Percentiles rank a stretch among this genome's conserved stretches.
phyloP scores from a whole-genome alignment of 306 rosid species.

The Styphnolobium japonicum region DNA sequence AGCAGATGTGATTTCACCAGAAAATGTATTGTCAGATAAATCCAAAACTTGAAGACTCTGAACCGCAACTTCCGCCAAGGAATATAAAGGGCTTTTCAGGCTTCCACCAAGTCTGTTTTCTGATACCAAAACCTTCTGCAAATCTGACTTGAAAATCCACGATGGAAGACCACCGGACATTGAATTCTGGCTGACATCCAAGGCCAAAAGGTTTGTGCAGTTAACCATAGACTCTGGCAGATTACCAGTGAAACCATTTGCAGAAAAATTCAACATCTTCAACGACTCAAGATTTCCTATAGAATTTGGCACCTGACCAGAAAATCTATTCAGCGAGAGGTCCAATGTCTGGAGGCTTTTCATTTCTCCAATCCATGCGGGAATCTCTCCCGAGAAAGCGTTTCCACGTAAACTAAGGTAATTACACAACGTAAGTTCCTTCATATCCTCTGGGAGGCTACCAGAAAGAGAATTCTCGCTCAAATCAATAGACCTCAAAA shows the following conservation, averaged over 20 bases:
- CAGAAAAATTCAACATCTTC: conserved; percentile 68
- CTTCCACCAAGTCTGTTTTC: conserved; percentile 32
- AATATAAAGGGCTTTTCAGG: conserved; percentile 24
- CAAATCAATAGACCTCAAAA: conserved; percentile 82
- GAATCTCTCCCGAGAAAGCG: conserved; percentile 69
- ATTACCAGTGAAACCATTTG: conserved; percentile 65
- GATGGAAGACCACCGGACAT: conserved; percentile 71
- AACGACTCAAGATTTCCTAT: conserved; percentile 61
- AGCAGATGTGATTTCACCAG: conserved; percentile 64
- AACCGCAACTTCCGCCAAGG: conserved; percentile 40
- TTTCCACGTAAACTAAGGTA: conserved; percentile 58
- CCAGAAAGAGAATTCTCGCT: conserved; percentile 76
- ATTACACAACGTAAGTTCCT: conserved; percentile 59
- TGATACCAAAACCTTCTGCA: conserved; percentile 52
- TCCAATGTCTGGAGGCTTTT: conserved; percentile 71
- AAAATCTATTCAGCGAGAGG: conserved; percentile 66
- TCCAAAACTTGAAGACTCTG: conserved; percentile 70
- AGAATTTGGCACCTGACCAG: conserved; percentile 68
- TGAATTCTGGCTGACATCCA: conserved; percentile 74
- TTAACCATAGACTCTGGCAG: conserved; percentile 65
- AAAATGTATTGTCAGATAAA: conserved; percentile 72
- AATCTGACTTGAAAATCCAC: conserved; percentile 69
- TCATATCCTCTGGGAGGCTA: conserved; percentile 61
- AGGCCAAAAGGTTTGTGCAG: conserved; percentile 53
- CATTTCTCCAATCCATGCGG: conserved; percentile 82